These are phyloP conservation scores for Fusarium sp. DNA, from an alignment of 2,329 filamentous ascomycete genomes.

Conservation along the genomic window DNA sequence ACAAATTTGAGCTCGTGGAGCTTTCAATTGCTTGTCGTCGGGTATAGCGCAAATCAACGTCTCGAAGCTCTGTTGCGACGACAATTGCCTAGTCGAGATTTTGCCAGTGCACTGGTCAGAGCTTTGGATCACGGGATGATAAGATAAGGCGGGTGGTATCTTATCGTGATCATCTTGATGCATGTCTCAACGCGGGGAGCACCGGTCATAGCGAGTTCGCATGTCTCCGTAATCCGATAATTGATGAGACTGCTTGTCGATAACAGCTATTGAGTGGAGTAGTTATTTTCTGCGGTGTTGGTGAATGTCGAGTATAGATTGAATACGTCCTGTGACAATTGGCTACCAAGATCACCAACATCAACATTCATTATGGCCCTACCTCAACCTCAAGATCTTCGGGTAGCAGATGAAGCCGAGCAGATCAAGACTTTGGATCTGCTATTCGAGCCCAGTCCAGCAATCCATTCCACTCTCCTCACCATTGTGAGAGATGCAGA, in stretches of 20 bases:
- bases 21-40: slow-evolving; percentile 43
- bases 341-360: background rate
- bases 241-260: background rate
- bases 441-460: slow-evolving; percentile 83
- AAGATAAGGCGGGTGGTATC: slow-evolving; percentile 39
- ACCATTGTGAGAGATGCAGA: slow-evolving; percentile 65
- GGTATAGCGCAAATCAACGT: slow-evolving; percentile 36
- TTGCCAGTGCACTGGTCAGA: slow-evolving; percentile 45
- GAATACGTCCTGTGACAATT: background rate
- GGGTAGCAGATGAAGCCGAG: slow-evolving; percentile 60
- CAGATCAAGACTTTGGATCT: slow-evolving; percentile 72
- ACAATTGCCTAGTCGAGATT: slow-evolving; percentile 42
- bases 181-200: slow-evolving; percentile 29
- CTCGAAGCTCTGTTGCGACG: slow-evolving; percentile 40
- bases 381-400: slow-evolving; percentile 65
- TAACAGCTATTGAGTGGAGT: background rate
- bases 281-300: background rate
- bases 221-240: slow-evolving; percentile 37
- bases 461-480: slow-evolving; percentile 75
- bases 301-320: background rate
- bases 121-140: slow-evolving; percentile 42
- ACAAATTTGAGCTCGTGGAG: slow-evolving; percentile 37
- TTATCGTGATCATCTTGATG: slow-evolving; percentile 25
- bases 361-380: slow-evolving; percentile 49
- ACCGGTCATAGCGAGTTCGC: slow-evolving; percentile 34